These are phyloP conservation scores for Farysia itapuensis DNA, from an alignment of 1,284 basidiomycete genomes.

Conservation along the genomic window DNA sequence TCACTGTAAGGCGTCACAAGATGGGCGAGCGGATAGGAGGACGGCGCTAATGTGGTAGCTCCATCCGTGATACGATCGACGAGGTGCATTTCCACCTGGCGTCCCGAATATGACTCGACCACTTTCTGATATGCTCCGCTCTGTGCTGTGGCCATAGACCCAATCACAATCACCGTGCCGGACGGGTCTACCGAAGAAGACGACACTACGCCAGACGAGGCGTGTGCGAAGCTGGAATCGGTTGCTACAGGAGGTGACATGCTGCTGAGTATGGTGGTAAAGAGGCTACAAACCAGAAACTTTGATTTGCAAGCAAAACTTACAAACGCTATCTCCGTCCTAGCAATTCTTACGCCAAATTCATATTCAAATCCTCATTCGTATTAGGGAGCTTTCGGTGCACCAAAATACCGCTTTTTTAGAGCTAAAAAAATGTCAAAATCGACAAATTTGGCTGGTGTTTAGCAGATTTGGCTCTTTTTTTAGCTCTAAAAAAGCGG, in stretches of 20 bases:
- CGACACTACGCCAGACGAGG: constrained; percentile 26
- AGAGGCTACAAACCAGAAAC: too few species aligned
- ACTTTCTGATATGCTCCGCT: constrained; percentile 48
- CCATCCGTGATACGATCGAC: constrained; percentile 55
- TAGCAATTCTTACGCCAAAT: too few species aligned
- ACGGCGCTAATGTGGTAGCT: constrained; percentile 29
- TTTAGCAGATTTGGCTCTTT: too few species aligned
- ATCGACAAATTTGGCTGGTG: too few species aligned
- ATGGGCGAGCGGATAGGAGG: constrained; percentile 35
- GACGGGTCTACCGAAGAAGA: constrained; percentile 25
- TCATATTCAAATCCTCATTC: too few species aligned
- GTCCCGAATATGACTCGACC: constrained; percentile 34
- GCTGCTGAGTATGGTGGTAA: neutral
- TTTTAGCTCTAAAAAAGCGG: too few species aligned
- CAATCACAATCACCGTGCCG: constrained; percentile 46
- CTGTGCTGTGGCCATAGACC: constrained; percentile 50
- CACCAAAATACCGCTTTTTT: too few species aligned
- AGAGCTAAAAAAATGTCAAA: too few species aligned
- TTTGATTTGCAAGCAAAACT: too few species aligned
- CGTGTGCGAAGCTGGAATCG: constrained; percentile 26
- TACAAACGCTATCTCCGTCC: too few species aligned
- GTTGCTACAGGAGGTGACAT: constrained; percentile 35
- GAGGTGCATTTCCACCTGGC: constrained; percentile 57
- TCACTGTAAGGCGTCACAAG: constrained; percentile 36
- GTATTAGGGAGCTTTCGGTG: too few species aligned